Percentiles rank a stretch among this genome's conserved stretches.
Conservation (phyloP, 768 basidiomycete genomes). For the Boletus reticulatus region DNA sequence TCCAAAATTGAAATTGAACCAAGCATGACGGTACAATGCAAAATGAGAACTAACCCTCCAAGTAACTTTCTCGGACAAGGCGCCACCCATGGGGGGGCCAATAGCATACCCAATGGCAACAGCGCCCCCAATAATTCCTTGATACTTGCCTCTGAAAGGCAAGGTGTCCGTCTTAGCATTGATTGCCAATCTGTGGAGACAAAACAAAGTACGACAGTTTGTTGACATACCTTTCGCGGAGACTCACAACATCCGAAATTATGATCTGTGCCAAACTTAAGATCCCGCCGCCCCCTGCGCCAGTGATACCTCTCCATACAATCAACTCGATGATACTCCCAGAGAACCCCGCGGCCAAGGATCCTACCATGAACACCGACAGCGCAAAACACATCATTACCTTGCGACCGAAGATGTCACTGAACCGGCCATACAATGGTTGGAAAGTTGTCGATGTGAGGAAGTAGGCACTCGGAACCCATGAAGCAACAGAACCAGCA, state of each 20-base stretch:
- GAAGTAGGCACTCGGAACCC: not conserved
- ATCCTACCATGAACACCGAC: not conserved
- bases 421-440: not conserved
- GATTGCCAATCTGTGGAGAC: too few species aligned
- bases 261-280: not conserved
- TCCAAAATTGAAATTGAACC: not conserved
- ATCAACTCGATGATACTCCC: not conserved
- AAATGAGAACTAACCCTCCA: not conserved
- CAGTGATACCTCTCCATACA: not conserved
- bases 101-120: not conserved
- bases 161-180: too few species aligned
- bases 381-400: not conserved
- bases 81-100: not conserved
- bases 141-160: not conserved
- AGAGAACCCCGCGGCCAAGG: not conserved
- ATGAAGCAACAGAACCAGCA: not conserved
- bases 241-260: not conserved
- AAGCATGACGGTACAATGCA: too few species aligned
- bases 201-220: not conserved
- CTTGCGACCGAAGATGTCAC: slow-evolving; percentile 1
- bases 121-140: not conserved
- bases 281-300: not conserved
- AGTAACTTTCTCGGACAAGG: not conserved
- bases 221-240: not conserved
- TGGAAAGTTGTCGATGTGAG: slow-evolving; percentile 1